Evolutionary conservation across 768 basidiomycete species (phyloP), one percentile per base, ranked within the genome.

Genomic region (Nevesoporus exiguus): DNA sequence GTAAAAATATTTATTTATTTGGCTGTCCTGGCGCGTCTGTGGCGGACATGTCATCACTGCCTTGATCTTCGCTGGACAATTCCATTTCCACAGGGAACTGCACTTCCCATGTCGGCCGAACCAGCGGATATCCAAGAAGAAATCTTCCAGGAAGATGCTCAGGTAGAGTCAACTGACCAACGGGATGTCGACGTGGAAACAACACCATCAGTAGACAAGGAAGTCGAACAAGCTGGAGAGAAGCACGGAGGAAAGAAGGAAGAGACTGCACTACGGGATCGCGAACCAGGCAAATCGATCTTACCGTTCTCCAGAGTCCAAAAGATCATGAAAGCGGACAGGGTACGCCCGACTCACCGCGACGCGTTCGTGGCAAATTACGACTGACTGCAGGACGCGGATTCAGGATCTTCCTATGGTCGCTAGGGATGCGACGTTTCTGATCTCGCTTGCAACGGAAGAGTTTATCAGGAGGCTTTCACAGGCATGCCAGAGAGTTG

Each of bases 401-500:
- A 25, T 30, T 27, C 46, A 92, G 90, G 90, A 92, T 42, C 78
- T 93, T 48, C 84, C 88, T 0, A 83, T 84, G 39, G 75, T 91
- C 5, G 84, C 85, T 11, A 85, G 77, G 65, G 93, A 95, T 49
- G 91, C 90, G 22, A 80, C 83, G 0, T 84, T 91, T 60, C 71
- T 93, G 57, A 85, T 95, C 43, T 83, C 89, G 21, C 73, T 92
- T 25, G 92, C 92, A 6, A 86, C 93, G 51, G 93, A 96, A 71
- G 87, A 92, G 68, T 95, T 96, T 59, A 86, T 95, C 49, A 84
- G 82, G 67, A 79, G 84, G 47, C 72, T 95, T 27, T 78, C 81
- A 30, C 82, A 86, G 52, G 86, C 89, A 7, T 82, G 80, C n/a
- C 84, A 88, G 58, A 78, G 74, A 49, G 78, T 83, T 14, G 90